Percentiles rank a stretch among this genome's conserved stretches.
Evolutionary conservation across 257 asterid species (phyloP).

Genomic region (Lycium ferocissimum): DNA sequence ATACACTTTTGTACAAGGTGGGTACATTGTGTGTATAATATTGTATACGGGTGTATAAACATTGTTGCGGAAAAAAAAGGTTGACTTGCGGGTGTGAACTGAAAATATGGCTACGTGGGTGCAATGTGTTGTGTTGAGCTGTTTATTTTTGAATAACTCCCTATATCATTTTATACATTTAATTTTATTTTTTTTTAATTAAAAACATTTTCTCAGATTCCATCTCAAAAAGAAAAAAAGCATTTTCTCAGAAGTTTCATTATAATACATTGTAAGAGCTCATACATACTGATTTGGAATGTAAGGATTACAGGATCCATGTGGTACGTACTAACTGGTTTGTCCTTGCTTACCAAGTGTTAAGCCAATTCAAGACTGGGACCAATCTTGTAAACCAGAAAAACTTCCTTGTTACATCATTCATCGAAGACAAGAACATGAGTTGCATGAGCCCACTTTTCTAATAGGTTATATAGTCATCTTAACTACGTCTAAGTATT

Average conservation of each 20-base stretch:
- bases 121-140: too few species aligned
- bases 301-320: background rate
- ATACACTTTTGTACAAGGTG: too few species aligned
- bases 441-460: background rate
- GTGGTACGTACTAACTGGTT: background rate
- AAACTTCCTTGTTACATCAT: background rate
- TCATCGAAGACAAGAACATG: background rate
- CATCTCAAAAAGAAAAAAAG: background rate
- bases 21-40: too few species aligned
- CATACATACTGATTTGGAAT: background rate
- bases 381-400: background rate
- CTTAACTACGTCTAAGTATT: background rate
- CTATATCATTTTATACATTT: background rate
- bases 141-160: too few species aligned
- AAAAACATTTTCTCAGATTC: background rate
- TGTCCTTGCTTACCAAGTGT: slow-evolving; percentile 9
- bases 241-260: background rate
- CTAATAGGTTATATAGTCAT: background rate
- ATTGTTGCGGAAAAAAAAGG: too few species aligned
- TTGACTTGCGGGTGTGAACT: too few species aligned
- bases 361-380: background rate
- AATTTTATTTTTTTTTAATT: background rate
- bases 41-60: too few species aligned
- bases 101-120: too few species aligned
- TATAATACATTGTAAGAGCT: background rate